Evolutionary conservation across 352 stramenopile species (phyloP).

Genomic region (Globisporangium ultimum): DNA sequence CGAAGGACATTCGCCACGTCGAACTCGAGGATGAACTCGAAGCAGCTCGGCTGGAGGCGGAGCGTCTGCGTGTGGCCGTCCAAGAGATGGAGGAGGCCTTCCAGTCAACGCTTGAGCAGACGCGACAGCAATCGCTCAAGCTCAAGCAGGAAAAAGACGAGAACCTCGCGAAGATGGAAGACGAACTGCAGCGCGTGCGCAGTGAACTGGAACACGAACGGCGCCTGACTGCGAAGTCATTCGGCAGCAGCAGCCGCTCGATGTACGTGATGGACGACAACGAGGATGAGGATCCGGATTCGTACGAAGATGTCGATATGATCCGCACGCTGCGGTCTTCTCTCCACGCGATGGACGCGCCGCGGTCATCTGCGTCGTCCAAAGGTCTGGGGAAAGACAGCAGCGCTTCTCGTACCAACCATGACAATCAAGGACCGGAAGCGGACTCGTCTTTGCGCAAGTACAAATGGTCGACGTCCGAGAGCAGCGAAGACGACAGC

Average conservation of each 20-base stretch:
- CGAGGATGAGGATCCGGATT: conserved; percentile 20
- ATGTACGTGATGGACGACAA: conserved; percentile 20
- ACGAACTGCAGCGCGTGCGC: conserved; percentile 46
- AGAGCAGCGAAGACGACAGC: conserved; percentile 23
- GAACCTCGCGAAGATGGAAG: conserved; percentile 44
- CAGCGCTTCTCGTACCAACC: conserved; percentile 6
- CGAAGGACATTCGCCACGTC: conserved; percentile 38
- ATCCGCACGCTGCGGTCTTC: conserved; percentile 38
- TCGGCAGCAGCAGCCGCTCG: conserved; percentile 31
- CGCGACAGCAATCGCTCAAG: conserved; percentile 53
- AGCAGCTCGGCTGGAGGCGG: conserved; percentile 46
- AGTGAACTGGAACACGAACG: conserved; percentile 52
- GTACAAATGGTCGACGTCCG: conserved; percentile 13
- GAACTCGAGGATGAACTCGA: conserved; percentile 57
- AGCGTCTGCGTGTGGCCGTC: conserved; percentile 49
- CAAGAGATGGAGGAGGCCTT: conserved; percentile 62
- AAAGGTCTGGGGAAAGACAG: conserved; percentile 8
- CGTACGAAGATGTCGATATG: conserved; percentile 28
- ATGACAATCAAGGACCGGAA: conserved; percentile 11
- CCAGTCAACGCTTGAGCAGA: conserved; percentile 39
- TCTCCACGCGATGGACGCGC: conserved; percentile 22
- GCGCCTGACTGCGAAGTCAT: conserved; percentile 24
- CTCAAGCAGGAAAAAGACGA: conserved; percentile 53
- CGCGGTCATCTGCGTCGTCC: conserved; percentile 24
- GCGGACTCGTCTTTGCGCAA: conserved; percentile 9